Evolutionary conservation across 2,329 filamentous ascomycete genomes (phyloP), one percentile per base, ranked within the genome.

Genomic region (Periconia sp.): DNA sequence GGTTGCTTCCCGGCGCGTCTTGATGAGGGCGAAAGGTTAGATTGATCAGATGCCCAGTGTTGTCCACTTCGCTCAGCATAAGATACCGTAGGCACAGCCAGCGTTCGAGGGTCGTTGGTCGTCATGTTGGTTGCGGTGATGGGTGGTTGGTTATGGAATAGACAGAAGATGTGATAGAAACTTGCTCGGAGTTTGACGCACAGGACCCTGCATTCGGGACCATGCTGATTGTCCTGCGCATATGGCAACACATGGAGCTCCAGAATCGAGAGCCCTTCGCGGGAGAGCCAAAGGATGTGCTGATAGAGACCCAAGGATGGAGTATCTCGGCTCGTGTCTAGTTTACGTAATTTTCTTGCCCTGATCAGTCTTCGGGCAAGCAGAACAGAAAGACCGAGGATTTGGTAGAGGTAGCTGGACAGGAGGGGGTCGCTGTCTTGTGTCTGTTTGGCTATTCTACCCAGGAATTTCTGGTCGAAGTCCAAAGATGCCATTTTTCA

Each of bases 381-480:
- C 70, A 94, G 88, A 54, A 96, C 88, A 3, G 93, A 96, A 14
- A 97, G 82, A 1, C 94, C 94, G 11, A 97, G 82, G 41, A 97
- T 87, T 74, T 94, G 94, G 76, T 92, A 97, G 45, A 99, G 83
- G 72, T 91, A 92, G 18, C 84, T 83, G 8, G 90, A 90, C 44
- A 97, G 83, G 17, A 92, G 81, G 3, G 90, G 87, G 68, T 93
- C 94, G 63, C 90, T 87, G 55, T 83, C 79, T 69, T 88, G 86
- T 63, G 91, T 92, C 57, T 86, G 83, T 75, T 87, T 89, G 72
- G 94, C 93, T 71, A 96, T 87, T 70, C 86, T 88, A 77, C 91
- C 92, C 68, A 99, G 83, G 76, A 95, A 96, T 78, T 97, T 99
- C 78, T 96, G 92, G 75, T 99, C 94, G 58, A 97, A 91, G 77